Conservation (phyloP, 164 flowering plant species). For the Cinnamomum micranthum region DNA sequence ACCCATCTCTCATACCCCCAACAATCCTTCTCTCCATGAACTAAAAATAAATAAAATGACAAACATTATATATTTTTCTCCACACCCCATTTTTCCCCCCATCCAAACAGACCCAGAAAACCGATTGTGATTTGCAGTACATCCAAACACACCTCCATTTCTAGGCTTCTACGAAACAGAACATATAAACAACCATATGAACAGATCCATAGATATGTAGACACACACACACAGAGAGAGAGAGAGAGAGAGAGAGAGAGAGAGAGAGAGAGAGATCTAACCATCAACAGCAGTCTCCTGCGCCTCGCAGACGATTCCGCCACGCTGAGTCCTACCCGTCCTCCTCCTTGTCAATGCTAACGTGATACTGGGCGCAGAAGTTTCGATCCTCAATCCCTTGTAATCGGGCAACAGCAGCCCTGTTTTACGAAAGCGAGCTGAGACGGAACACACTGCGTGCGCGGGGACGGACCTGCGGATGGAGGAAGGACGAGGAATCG, state of each 20-base stretch:
- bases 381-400: slow-evolving; percentile 45
- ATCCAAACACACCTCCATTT: too few species aligned
- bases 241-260: too few species aligned
- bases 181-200: background rate
- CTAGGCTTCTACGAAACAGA: too few species aligned
- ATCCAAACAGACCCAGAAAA: too few species aligned
- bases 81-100: too few species aligned
- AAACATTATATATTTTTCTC: too few species aligned
- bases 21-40: too few species aligned
- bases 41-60: too few species aligned
- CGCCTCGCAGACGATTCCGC: slow-evolving; percentile 62
- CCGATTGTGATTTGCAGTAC: too few species aligned
- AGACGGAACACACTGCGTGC: slow-evolving; percentile 17
- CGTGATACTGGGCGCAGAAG: slow-evolving; percentile 14
- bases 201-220: background rate
- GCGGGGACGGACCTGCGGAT: slow-evolving; percentile 13
- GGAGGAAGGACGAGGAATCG: slow-evolving; percentile 37
- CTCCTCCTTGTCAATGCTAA: slow-evolving; percentile 13
- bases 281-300: slow-evolving; percentile 63
- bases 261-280: slow-evolving; percentile 12
- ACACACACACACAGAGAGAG: too few species aligned
- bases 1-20: too few species aligned
- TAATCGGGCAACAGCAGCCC: slow-evolving; percentile 25
- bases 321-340: slow-evolving; percentile 11
- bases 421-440: slow-evolving; percentile 17